Conservation (phyloP, 169 alveolate species). For the Plasmodium malariae region DNA sequence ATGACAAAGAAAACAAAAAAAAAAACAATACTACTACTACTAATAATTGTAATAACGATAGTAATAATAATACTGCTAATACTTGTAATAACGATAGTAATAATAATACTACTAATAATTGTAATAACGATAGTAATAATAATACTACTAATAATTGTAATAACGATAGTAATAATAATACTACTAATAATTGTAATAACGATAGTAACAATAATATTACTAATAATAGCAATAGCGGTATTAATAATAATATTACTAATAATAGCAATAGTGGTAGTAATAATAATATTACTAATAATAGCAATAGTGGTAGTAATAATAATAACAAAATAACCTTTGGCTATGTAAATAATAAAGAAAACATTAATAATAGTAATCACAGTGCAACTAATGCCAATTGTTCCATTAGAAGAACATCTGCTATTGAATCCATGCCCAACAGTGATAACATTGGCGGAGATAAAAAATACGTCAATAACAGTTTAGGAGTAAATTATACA, state of each 20-base stretch:
- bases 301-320: not conserved
- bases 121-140: not conserved
- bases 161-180: not conserved
- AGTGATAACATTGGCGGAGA: not conserved
- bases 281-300: not conserved
- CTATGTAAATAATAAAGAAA: not conserved
- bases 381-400: too few relatives aligned
- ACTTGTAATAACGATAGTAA: constrained; percentile 17
- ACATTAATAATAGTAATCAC: not conserved
- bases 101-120: not conserved
- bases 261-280: not conserved
- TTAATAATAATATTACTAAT: not conserved
- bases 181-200: not conserved
- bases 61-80: not conserved
- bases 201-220: not conserved
- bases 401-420: not conserved
- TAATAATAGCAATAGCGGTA: not conserved
- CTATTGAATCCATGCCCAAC: too few relatives aligned
- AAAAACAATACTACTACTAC: not conserved
- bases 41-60: not conserved
- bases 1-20: constrained; percentile 3
- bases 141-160: not conserved
- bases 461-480: too few relatives aligned
- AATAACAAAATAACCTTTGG: too few relatives aligned
- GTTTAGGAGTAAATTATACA: too few relatives aligned